phyloP scores from a whole-genome alignment of 2,329 filamentous ascomycete species.

The Aspergillus oerlinghausenensis region DNA sequence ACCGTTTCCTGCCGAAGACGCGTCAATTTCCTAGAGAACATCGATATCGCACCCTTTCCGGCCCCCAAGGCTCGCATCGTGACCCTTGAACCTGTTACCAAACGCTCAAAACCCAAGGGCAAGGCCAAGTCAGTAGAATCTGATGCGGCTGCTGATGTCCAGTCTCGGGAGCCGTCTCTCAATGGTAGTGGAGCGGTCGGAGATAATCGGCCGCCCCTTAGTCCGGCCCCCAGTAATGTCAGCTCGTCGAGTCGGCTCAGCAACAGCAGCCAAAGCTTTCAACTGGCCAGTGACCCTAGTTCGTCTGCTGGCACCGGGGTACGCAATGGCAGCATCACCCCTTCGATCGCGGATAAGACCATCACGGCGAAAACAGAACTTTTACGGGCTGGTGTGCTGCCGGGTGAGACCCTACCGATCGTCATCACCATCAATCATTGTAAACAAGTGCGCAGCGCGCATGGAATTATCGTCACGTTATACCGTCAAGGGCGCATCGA shows the following conservation, averaged over 20 bases:
- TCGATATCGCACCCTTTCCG: slow-evolving; percentile 74
- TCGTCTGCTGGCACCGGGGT: slow-evolving; percentile 33
- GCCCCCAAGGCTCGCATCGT: slow-evolving; percentile 76
- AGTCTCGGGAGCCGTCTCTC: slow-evolving; percentile 44
- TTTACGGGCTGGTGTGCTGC: slow-evolving; percentile 74
- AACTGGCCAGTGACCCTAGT: slow-evolving; percentile 45
- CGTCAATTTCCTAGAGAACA: slow-evolving; percentile 71
- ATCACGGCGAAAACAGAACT: slow-evolving; percentile 85
- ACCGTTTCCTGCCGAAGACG: slow-evolving; percentile 76
- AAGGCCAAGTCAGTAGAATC: slow-evolving; percentile 44
- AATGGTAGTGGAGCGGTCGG: slow-evolving; percentile 25
- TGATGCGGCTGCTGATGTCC: slow-evolving; percentile 41
- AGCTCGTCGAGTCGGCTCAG: slow-evolving; percentile 68
- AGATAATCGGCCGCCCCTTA: slow-evolving; percentile 40
- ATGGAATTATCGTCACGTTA: slow-evolving; percentile 87
- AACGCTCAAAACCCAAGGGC: slow-evolving; percentile 57
- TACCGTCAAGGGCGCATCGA: slow-evolving; percentile 91
- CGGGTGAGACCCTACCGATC: slow-evolving; percentile 77
- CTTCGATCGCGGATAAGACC: slow-evolving; percentile 63
- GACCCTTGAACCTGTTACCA: slow-evolving; percentile 81
- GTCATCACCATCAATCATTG: slow-evolving; percentile 81
- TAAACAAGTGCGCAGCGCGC: slow-evolving; percentile 82
- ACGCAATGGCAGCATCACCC: slow-evolving; percentile 48
- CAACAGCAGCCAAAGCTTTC: slow-evolving; percentile 58
- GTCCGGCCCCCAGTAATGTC: slow-evolving; percentile 59